Evolutionary conservation across 2,329 filamentous ascomycete genomes (phyloP).

Genomic region (Clonostachys chloroleuca): DNA sequence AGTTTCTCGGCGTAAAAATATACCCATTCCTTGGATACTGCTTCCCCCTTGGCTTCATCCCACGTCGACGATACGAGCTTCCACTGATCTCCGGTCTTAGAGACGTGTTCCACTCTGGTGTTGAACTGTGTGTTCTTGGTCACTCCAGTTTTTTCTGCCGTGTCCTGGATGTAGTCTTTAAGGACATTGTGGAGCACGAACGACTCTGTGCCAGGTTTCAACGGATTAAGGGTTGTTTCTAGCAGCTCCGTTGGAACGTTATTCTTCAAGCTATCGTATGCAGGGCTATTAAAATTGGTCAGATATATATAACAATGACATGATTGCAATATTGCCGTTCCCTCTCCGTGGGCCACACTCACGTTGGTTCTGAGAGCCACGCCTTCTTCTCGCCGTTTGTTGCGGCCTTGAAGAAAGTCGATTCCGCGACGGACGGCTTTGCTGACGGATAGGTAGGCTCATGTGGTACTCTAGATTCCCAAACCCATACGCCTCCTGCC

Average conservation of each 20-base stretch:
- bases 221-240: constrained; percentile 35
- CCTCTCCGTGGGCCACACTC: too few species aligned
- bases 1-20: too few species aligned
- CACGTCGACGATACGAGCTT: too few species aligned
- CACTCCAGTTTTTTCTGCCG: constrained; percentile 44
- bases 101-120: constrained; percentile 50
- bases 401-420: too few species aligned
- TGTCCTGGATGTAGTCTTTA: constrained; percentile 55
- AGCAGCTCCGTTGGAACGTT: constrained; percentile 65
- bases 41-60: too few species aligned
- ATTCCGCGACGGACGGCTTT: constrained; percentile 17
- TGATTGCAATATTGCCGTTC: too few species aligned
- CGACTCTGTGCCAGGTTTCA: constrained; percentile 55
- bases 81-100: constrained; percentile 31
- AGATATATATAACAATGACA: too few species aligned
- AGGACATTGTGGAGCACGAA: constrained; percentile 53
- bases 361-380: too few species aligned
- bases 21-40: too few species aligned
- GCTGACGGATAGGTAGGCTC: constrained; percentile 24
- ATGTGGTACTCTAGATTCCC: constrained; percentile 18
- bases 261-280: constrained; percentile 54
- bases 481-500: constrained; percentile 32
- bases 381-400: too few species aligned
- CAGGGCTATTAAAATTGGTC: too few species aligned
- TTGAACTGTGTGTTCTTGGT: constrained; percentile 45